Conservation (phyloP, 106 monocot genomes). For the Dendrobium huoshanense region DNA sequence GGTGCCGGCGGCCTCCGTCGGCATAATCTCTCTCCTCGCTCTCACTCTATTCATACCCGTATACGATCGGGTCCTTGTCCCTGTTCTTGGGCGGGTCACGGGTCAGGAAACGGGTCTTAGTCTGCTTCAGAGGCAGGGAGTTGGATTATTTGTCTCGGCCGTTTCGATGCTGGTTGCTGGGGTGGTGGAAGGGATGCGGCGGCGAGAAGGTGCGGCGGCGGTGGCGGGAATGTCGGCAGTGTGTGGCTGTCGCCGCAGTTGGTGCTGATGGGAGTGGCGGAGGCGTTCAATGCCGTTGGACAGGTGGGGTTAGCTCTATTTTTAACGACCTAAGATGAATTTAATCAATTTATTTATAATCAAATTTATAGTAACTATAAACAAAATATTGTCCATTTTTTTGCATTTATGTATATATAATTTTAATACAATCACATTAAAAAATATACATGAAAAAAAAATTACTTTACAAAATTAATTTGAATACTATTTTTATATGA, state of each 20-base stretch:
- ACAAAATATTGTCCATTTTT: no score
- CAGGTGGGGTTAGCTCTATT: conserved; percentile 17
- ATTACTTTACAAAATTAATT: no score
- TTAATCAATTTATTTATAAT: no score
- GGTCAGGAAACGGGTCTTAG: conserved; percentile 21
- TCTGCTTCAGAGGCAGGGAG: conserved; percentile 34
- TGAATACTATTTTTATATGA: no score
- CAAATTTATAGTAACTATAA: no score
- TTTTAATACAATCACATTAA: no score
- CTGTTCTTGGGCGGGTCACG: conserved; percentile 12
- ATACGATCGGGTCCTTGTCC: conserved; percentile 45
- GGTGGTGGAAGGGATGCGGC: conserved; percentile 21
- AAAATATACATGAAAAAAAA: no score
- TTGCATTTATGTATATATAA: no score
- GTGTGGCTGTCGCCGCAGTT: conserved; percentile 65
- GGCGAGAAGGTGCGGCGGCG: not conserved
- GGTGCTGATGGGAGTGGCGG: conserved; percentile 44
- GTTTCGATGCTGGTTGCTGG: conserved; percentile 36
- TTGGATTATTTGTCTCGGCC: conserved; percentile 24
- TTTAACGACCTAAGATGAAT: not conserved
- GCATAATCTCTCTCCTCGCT: conserved; percentile 26
- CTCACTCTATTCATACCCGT: conserved; percentile 46
- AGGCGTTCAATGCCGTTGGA: conserved; percentile 54
- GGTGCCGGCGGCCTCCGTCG: conserved; percentile 33
- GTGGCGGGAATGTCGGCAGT: conserved; percentile 7